Evolutionary conservation across 176 grass and related monocot genomes (phyloP).

Genomic region (Cymbopogon citratus): DNA sequence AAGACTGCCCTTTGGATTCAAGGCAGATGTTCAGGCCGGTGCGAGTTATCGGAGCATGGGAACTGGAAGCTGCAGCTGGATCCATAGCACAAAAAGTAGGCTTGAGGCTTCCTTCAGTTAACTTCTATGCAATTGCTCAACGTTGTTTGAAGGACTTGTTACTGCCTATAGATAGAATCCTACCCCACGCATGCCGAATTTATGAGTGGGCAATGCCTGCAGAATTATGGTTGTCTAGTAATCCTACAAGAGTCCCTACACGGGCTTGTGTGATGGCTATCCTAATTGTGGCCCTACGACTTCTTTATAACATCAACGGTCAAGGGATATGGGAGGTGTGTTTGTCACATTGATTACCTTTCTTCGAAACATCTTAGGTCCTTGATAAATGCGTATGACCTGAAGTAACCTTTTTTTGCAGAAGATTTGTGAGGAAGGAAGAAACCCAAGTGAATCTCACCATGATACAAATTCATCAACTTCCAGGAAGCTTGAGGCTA

Average conservation of each 20-base stretch:
- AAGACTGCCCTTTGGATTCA: conserved; percentile 47
- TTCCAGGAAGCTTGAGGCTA: not conserved
- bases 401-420: conserved; percentile 24
- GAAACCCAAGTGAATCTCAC: conserved; percentile 16
- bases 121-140: conserved; percentile 76
- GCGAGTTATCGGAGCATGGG: conserved; percentile 63
- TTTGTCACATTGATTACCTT: conserved; percentile 13
- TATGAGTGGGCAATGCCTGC: conserved; percentile 79
- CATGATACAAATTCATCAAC: not conserved
- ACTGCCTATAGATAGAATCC: conserved; percentile 50
- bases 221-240: conserved; percentile 71
- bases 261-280: conserved; percentile 79
- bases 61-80: conserved; percentile 59
- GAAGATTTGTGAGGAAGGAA: conserved; percentile 32
- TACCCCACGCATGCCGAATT: conserved; percentile 57
- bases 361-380: not conserved
- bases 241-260: conserved; percentile 54
- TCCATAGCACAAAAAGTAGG: conserved; percentile 62
- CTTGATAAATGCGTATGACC: conserved; percentile 11
- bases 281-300: conserved; percentile 61
- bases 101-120: conserved; percentile 63
- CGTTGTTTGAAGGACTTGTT: conserved; percentile 59
- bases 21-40: conserved; percentile 69
- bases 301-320: conserved; percentile 73
- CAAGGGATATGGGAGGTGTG: conserved; percentile 82